Evolutionary conservation across 2,329 filamentous ascomycete genomes (phyloP).

Genomic region (Pestalotiopsis fici): DNA sequence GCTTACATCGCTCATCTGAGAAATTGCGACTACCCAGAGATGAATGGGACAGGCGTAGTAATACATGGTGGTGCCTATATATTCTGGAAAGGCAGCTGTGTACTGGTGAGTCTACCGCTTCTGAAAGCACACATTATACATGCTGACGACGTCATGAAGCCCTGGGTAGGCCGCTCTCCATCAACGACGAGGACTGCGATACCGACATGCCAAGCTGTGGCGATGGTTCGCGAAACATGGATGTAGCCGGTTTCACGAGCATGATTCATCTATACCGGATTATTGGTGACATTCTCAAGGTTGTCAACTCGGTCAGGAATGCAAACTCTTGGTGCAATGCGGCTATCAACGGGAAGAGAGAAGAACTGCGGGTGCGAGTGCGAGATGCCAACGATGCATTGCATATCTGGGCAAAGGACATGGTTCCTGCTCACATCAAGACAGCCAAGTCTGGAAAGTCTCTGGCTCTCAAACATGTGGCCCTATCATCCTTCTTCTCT

Average conservation of each 20-base stretch:
- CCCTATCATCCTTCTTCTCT: constrained; percentile 1
- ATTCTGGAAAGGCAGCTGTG: constrained; percentile 2
- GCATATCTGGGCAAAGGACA: neutral
- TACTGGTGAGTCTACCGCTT: neutral
- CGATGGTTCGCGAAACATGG: neutral
- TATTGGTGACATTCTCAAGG: neutral
- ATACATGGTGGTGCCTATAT: constrained; percentile 2
- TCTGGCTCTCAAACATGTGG: neutral
- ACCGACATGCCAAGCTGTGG: neutral
- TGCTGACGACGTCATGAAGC: neutral
- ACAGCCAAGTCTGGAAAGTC: neutral
- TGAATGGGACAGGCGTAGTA: neutral
- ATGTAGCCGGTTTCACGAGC: neutral
- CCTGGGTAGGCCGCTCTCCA: neutral
- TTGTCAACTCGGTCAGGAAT: constrained; percentile 3
- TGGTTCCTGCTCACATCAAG: constrained; percentile 1
- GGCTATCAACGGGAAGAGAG: neutral
- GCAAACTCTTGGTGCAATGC: neutral
- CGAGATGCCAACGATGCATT: neutral
- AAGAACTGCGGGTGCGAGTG: neutral
- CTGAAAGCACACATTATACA: neutral
- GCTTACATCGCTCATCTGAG: neutral
- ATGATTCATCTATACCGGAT: neutral
- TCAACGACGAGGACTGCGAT: constrained; percentile 1
- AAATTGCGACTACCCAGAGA: neutral